Base-by-base conservation (phyloP, 345 rosid genomes). In the Geranium brycei region DNA sequence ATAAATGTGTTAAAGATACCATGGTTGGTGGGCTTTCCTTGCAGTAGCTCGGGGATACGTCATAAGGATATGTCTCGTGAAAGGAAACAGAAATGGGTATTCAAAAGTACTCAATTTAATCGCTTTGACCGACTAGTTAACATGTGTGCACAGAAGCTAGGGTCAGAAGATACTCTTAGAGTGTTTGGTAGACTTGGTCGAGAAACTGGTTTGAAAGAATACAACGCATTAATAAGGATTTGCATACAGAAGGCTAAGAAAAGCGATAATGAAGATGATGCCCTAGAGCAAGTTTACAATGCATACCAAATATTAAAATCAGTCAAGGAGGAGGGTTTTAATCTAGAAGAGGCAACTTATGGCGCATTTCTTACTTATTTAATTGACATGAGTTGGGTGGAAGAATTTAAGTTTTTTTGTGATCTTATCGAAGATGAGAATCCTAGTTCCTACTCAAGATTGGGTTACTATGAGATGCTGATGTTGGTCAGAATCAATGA, bases 381-480 rank as follows among this genome's bases (percentile, higher is more conserved):
- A 51, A 85, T 86, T 65, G 82, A 78, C 55, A 83, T 64, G 85
- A 78, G 83, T 17, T 80, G 86, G 97, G 75, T 78, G 32, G 75
- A 82, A 41, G 95, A 88, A 61, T 93, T 93, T 19, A 62, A 74
- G 58, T 63, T 64, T 32, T 74, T 86, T 63, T 68, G 64, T 61
- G 68, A 68, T 59, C 40, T 72, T 7, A 71, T 88, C 67, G 69
- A 66, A 64, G 87, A 81, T 51, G 69, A 68, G 58, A 73, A 72
- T 71, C 71, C 76, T 11, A 47, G 71, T 47, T 66, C 77, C 6
- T 65, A 31, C 66, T 76, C 83, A 64, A 77, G 80, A 73, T 66
- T 90, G 40, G 91, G 95, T 31, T 90, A 83, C 79, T 90, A 90
- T 69, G 96, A 93, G 81, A 90, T 93, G 91, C 78, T 82, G 74